Percentiles rank a stretch among this genome's conserved stretches.
Evolutionary conservation across 805 yeast genomes (phyloP).

Genomic region (Candida multigemmis): DNA sequence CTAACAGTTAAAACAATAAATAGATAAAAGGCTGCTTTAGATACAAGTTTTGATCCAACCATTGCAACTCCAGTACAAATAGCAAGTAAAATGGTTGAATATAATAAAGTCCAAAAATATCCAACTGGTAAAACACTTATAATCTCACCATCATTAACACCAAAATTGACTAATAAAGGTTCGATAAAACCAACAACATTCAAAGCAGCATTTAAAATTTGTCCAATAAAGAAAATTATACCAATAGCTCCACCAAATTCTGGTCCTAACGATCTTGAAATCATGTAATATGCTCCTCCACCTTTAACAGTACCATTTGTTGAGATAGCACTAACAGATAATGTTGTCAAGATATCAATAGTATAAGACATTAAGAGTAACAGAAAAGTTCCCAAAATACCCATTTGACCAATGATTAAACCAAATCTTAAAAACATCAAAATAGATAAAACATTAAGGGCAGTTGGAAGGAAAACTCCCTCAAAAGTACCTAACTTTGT

Average conservation of each 20-base stretch:
- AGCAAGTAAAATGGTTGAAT: constrained; percentile 63
- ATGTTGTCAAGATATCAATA: constrained; percentile 76
- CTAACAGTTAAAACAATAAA: constrained; percentile 61
- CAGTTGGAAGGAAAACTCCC: constrained; percentile 92
- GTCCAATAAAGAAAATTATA: constrained; percentile 88
- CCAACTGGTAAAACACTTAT: constrained; percentile 57
- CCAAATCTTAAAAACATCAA: constrained; percentile 95
- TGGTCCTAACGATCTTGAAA: constrained; percentile 89
- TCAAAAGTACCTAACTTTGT: constrained; percentile 68
- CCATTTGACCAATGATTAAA: constrained; percentile 91
- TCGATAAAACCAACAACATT: constrained; percentile 95
- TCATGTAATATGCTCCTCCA: constrained; percentile 98
- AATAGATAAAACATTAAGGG: constrained; percentile 86
- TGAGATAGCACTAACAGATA: constrained; percentile 90
- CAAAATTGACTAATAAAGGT: constrained; percentile 78
- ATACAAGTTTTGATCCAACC: constrained; percentile 73
- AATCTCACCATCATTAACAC: constrained; percentile 48
- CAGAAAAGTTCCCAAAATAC: constrained; percentile 67
- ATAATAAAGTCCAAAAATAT: constrained; percentile 56
- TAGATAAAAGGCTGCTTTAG: constrained; percentile 70
- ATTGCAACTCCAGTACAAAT: constrained; percentile 69
- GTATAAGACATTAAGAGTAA: constrained; percentile 65
- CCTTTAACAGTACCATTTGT: constrained; percentile 97
- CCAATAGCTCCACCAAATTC: constrained; percentile 99
- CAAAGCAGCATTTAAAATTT: constrained; percentile 81